Evolutionary conservation across 1,284 basidiomycete species (phyloP).

Genomic region (Malassezia restricta): DNA sequence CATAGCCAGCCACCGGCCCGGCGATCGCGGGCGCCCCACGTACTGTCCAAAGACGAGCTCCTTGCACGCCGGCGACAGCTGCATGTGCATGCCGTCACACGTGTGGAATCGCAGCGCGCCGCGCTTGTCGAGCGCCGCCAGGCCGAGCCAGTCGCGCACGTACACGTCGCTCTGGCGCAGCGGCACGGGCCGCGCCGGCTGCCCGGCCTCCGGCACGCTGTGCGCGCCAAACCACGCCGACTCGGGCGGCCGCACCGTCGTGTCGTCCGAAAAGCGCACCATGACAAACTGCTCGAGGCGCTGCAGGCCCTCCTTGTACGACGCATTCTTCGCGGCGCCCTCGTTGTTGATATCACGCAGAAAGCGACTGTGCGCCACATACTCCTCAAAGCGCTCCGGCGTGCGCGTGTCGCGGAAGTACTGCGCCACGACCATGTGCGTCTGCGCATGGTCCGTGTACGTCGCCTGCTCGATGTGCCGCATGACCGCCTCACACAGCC

Average conservation of each 20-base stretch:
- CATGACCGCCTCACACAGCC: conserved; percentile 53
- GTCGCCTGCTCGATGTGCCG: conserved; percentile 62
- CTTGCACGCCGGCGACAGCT: conserved; percentile 36
- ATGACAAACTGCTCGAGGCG: conserved; percentile 44
- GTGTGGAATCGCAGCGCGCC: conserved; percentile 48
- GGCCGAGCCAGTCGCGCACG: conserved; percentile 73
- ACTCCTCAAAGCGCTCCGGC: conserved; percentile 55
- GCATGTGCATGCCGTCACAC: conserved; percentile 39
- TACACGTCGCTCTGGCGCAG: conserved; percentile 69
- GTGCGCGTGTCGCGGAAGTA: conserved; percentile 71
- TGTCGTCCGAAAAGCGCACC: conserved; percentile 40
- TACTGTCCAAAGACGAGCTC: conserved; percentile 35
- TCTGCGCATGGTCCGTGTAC: conserved; percentile 53
- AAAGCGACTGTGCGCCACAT: conserved; percentile 56
- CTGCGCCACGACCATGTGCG: conserved; percentile 58
- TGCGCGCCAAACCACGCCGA: conserved; percentile 40
- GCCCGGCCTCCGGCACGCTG: conserved; percentile 15
- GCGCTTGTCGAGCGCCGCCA: conserved; percentile 61
- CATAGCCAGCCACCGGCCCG: neutral
- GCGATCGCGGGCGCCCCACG: conserved; percentile 22
- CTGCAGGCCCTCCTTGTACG: conserved; percentile 34
- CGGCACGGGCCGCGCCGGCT: conserved; percentile 49
- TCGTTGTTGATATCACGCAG: conserved; percentile 48
- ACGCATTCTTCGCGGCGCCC: conserved; percentile 18
- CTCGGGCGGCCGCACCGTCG: conserved; percentile 36